Evolutionary conservation across 495 filamentous ascomycete genomes (phyloP).

Genomic region (Hyaloscypha bicolor): DNA sequence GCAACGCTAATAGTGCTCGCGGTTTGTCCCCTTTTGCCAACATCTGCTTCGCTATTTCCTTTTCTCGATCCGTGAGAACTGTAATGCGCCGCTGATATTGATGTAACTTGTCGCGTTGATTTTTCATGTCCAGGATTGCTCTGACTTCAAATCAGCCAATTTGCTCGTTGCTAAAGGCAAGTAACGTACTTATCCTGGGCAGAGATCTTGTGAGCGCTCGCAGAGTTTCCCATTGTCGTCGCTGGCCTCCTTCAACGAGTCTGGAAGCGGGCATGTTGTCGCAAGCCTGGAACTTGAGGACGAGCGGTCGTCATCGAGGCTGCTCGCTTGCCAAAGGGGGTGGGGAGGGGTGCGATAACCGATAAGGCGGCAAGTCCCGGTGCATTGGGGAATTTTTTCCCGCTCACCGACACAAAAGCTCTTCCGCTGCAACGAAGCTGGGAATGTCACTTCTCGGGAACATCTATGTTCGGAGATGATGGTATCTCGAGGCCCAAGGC

Average conservation of each 20-base stretch:
- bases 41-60: constrained; percentile 78
- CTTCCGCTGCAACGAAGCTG: neutral
- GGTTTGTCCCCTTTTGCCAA: constrained; percentile 72
- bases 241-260: neutral
- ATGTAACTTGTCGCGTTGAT: constrained; percentile 93
- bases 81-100: constrained; percentile 91
- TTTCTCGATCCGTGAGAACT: constrained; percentile 81
- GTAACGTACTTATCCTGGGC: constrained; percentile 64
- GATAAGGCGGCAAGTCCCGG: constrained; percentile 11
- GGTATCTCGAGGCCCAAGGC: constrained; percentile 35
- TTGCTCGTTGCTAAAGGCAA: neutral
- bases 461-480: constrained; percentile 23
- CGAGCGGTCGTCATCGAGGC: constrained; percentile 6
- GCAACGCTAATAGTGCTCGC: constrained; percentile 83
- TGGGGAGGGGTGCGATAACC: constrained; percentile 1
- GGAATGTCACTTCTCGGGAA: neutral
- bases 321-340: constrained; percentile 9
- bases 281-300: neutral
- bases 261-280: constrained; percentile 13
- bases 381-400: neutral
- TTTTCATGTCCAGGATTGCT: constrained; percentile 95
- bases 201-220: constrained; percentile 69
- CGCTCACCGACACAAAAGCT: neutral
- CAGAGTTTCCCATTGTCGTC: constrained; percentile 62
- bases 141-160: constrained; percentile 41